Base-by-base conservation (phyloP, 441 rosid species). In the Corymbia calophylla region DNA sequence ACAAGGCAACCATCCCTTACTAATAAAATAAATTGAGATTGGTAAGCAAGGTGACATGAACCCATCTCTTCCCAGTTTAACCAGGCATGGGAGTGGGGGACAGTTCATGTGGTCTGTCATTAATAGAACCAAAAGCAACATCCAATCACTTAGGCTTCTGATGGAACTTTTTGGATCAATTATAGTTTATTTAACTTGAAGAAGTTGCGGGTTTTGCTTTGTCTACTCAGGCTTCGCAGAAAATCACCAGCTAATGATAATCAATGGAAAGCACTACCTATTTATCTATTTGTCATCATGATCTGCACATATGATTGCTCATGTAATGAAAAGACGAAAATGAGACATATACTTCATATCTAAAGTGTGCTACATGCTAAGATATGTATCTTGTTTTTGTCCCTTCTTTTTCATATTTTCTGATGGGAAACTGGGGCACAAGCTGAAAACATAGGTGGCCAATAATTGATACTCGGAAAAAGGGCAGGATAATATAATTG, bases 61-160 rank as follows among this genome's bases (percentile, higher is more conserved):
- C 95, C 96, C 96, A 94, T 94, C 93, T 91, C 93, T 94, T 89
- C 90, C 93, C 91, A 90, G 90, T 94, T 93, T 89, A 93, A 96
- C 91, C 93, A 91, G 93, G 92, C 94, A 94, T 94, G 91, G 97
- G 95, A 91, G 97, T 95, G 95, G 97, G 95, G 93, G 95, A 97
- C 98, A 96, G 93, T 93, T 95, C 96, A 94, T 94, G 95, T 94
- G 96, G 91, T 93, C 91, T 93, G 91, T 93, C 93, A 89, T 91
- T 55, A 92, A 90, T 92, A 88, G 88, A 48, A 87, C 92, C 93
- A 90, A 73, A 73, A 90, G 88, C 92, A 81, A 88, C 90, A 90
- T 88, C 92, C 93, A 93, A 88, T 92, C 56, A 92, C 92, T 39
- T 39, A 39, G 51, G 51, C 51, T 73, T 73, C 84, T 39, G 29